A percentile compares a stretch with the other conserved stretches of the same genome.
Conservation (phyloP, 129 eudicot species). For the Scalesia atractyloides region DNA sequence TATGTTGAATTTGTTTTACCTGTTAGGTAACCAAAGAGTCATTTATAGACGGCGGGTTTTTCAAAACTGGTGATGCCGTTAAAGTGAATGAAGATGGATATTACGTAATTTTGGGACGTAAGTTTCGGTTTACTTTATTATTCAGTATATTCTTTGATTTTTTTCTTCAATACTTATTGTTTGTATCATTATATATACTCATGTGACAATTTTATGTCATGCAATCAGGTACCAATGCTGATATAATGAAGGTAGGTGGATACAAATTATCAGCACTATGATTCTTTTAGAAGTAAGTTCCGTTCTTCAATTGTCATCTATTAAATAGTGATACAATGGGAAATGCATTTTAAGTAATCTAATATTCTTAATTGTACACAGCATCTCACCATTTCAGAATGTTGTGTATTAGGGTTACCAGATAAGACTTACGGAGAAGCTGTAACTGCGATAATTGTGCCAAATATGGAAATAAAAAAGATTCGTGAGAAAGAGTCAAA, state of each 20-base stretch:
- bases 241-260: conserved; percentile 98
- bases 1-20: conserved; percentile 11
- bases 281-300: conserved; percentile 75
- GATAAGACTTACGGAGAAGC: conserved; percentile 90
- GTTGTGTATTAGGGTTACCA: conserved; percentile 92
- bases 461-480: conserved; percentile 54
- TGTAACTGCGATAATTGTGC: conserved; percentile 78
- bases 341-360: not conserved
- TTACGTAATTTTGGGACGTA: conserved; percentile 92
- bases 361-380: conserved; percentile 40
- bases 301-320: not conserved
- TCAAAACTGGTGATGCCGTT: conserved; percentile 95
- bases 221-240: conserved; percentile 90
- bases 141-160: not conserved
- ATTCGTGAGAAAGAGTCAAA: conserved; percentile 56
- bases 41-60: conserved; percentile 76
- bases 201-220: not conserved
- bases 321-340: not conserved
- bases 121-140: conserved; percentile 29
- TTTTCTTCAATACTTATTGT: not conserved
- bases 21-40: conserved; percentile 85
- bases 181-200: not conserved
- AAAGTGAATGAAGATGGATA: conserved; percentile 95
- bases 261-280: conserved; percentile 93
- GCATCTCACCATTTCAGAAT: conserved; percentile 89